Base-by-base conservation (phyloP, 139 green algal genomes). In the Astrephomene gubernaculifera region DNA sequence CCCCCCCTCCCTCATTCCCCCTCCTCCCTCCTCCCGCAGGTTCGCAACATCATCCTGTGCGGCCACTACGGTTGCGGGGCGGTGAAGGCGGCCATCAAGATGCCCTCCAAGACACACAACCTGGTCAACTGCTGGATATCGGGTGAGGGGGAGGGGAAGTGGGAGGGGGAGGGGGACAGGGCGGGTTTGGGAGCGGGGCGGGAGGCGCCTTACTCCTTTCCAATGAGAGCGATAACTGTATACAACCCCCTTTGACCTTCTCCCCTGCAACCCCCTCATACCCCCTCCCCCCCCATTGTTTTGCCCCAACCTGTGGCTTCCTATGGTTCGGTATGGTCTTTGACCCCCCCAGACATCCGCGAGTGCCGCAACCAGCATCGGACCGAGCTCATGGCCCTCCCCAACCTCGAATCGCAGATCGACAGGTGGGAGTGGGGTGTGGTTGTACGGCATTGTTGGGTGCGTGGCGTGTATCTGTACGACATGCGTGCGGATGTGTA, bases 61-160 rank as follows among this genome's bases (percentile, higher is more conserved):
- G 95, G 95, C 17, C 95, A 97, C 87, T 95, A 96, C 85, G 91
- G 91, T 80, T 97, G 94, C 86, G 95, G 94, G n/a, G 95, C 94
- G 0, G 91, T 93, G 19, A 90, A 89, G 43, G 93, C 86, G 2
- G 92, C 95, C 2, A 87, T 97, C 61, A 88, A 60, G 19, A 82
- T 95, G 79, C 89, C 94, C 39, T 83, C 44, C 78, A 92, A 91
- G 61, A 94, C 91, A 0, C 83, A 79, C 29, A 89, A 93, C 57
- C 78, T 97, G 52, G 91, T 96, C 57, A 97, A 96, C 87, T 92
- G 94, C 73, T 97, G 95, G 94, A 94, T 97, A 53, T 82, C 60
- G 31, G 76, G 76, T 83, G 60, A 27, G 70, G 38, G 57, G 57
- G 19, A 67, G n/a, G 17, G 57, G 22, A 35, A n/a, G 6, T 67